Evolutionary conservation across 2,329 filamentous ascomycete species (phyloP).

Genomic region (Colletotrichum destructivum): DNA sequence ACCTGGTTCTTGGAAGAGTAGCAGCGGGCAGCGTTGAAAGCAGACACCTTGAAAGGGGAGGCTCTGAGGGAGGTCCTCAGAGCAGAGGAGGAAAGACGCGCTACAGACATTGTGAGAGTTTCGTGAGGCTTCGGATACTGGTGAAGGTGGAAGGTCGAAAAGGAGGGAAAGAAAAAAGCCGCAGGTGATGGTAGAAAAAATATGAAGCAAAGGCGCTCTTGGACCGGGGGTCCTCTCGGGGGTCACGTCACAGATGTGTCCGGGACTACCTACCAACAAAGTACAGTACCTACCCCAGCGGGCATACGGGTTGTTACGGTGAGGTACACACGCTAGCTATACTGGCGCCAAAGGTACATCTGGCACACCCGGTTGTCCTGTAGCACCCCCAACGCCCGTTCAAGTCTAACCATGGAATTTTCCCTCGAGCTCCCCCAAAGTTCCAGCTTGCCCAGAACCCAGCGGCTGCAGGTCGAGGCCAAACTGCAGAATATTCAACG

Average conservation of each 20-base stretch:
- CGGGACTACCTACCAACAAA: slow-evolving; percentile 34
- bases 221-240: slow-evolving; percentile 38
- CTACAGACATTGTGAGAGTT: slow-evolving; percentile 79
- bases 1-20: slow-evolving; percentile 96
- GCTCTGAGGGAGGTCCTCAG: slow-evolving; percentile 82
- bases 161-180: slow-evolving; percentile 47
- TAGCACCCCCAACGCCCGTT: slow-evolving; percentile 36
- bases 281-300: slow-evolving; percentile 18
- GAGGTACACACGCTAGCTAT: slow-evolving; percentile 24
- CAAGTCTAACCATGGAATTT: slow-evolving; percentile 35
- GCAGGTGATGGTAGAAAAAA: slow-evolving; percentile 43
- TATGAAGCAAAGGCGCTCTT: slow-evolving; percentile 40
- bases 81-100: slow-evolving; percentile 85
- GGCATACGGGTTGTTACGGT: slow-evolving; percentile 35
- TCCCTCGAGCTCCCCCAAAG: slow-evolving; percentile 10
- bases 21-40: slow-evolving; percentile 88
- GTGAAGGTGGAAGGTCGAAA: slow-evolving; percentile 48
- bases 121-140: slow-evolving; percentile 44
- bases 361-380: slow-evolving; percentile 27
- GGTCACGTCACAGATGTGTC: slow-evolving; percentile 40
- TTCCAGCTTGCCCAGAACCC: slow-evolving; percentile 6
- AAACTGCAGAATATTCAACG: slow-evolving; percentile 23
- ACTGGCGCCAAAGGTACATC: slow-evolving; percentile 31
- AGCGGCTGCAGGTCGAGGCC: slow-evolving; percentile 8
- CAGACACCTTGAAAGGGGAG: slow-evolving; percentile 76